Evolutionary conservation across 768 basidiomycete species (phyloP).

Genomic region (Tephrocybe sp.): DNA sequence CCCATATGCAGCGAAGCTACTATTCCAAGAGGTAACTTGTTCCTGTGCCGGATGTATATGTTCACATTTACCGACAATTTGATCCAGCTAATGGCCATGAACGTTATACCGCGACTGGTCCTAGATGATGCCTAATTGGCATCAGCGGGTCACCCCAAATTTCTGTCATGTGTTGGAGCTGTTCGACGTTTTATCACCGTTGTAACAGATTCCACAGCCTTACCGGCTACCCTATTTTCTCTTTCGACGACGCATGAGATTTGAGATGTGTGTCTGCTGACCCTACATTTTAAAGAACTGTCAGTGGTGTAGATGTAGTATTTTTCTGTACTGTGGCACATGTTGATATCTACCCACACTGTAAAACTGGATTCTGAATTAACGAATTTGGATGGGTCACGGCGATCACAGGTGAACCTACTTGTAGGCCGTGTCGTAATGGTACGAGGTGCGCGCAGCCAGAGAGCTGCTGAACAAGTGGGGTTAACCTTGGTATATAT

Average conservation of each 20-base stretch:
- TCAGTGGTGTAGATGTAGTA: constrained; percentile 3
- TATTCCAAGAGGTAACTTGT: constrained; percentile 81
- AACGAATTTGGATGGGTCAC: no score
- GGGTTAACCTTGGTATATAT: no score
- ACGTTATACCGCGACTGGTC: constrained; percentile 85
- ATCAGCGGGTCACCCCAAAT: not conserved
- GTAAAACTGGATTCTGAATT: no score
- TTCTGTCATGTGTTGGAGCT: not conserved
- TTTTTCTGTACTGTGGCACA: no score
- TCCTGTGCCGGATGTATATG: not conserved
- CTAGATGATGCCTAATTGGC: constrained; percentile 68
- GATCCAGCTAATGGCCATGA: constrained; percentile 90
- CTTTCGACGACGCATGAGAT: constrained; percentile 3
- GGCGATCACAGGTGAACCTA: no score
- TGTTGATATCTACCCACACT: no score
- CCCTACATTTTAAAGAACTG: no score
- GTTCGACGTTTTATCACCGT: constrained; percentile 9
- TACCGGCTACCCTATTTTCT: no score
- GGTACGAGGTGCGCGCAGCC: no score
- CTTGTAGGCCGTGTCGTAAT: no score
- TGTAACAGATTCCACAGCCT: not conserved
- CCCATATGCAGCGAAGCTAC: constrained; percentile 91
- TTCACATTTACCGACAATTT: constrained; percentile 1
- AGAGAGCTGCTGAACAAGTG: no score
- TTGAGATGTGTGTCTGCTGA: constrained; percentile 11